Conservation (phyloP, 805 yeast genomes). For the Suhomyces prunicola region DNA sequence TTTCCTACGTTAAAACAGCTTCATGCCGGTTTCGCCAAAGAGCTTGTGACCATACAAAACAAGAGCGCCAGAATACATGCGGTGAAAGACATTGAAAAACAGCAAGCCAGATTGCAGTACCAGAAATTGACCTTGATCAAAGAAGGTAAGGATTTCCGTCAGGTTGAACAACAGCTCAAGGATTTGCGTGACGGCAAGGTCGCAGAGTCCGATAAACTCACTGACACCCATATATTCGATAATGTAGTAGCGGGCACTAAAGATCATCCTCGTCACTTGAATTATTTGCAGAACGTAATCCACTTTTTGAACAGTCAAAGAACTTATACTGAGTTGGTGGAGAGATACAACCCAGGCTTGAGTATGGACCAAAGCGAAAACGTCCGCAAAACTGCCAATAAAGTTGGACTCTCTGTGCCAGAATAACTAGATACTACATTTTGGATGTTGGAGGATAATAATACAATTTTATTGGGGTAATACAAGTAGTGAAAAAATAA, state of each 20-base stretch:
- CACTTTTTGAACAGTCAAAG: slow-evolving; percentile 70
- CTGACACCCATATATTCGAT: background rate
- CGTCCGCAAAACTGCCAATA: slow-evolving; percentile 73
- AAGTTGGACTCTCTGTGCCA: slow-evolving; percentile 73
- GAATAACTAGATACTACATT: slow-evolving; percentile 11
- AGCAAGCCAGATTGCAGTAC: slow-evolving; percentile 46
- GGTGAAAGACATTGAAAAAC: slow-evolving; percentile 41
- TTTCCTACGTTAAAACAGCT: slow-evolving; percentile 12
- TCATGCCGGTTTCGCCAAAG: slow-evolving; percentile 31
- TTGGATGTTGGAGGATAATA: slow-evolving; percentile 1
- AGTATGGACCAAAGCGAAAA: slow-evolving; percentile 75
- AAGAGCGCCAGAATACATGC: slow-evolving; percentile 36
- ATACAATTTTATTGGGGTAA: background rate
- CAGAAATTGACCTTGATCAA: slow-evolving; percentile 45
- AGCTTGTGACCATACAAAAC: slow-evolving; percentile 36
- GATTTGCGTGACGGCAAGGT: slow-evolving; percentile 6
- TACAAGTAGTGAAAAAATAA: background rate
- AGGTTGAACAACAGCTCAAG: slow-evolving; percentile 28
- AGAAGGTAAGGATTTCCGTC: slow-evolving; percentile 31
- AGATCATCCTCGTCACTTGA: slow-evolving; percentile 9
- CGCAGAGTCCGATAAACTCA: slow-evolving; percentile 6
- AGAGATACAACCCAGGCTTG: slow-evolving; percentile 83
- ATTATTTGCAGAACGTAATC: slow-evolving; percentile 57
- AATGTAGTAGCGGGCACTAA: slow-evolving; percentile 12
- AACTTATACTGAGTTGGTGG: slow-evolving; percentile 71